Conservation (phyloP, 1,284 basidiomycete species). For the Inonotus hispidus region DNA sequence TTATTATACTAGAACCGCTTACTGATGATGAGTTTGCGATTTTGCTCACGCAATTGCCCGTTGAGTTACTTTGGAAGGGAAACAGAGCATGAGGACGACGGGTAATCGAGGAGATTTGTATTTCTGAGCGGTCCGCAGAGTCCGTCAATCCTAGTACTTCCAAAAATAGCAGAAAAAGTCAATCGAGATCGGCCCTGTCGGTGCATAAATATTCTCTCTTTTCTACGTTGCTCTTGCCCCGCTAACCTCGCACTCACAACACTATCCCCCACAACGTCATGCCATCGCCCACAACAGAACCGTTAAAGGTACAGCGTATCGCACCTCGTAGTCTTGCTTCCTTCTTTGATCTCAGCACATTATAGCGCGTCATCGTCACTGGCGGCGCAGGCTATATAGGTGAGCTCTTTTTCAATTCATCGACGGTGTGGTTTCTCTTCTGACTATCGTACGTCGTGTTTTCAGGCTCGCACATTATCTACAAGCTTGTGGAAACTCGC, state of each 20-base stretch:
- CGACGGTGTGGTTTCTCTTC: constrained; percentile 11
- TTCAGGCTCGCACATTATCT: constrained; percentile 86
- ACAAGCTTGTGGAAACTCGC: constrained; percentile 79
- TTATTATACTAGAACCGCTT: too few species aligned
- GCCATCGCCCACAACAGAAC: constrained; percentile 10
- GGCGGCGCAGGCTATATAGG: constrained; percentile 86
- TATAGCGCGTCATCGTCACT: constrained; percentile 71
- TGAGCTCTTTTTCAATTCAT: constrained; percentile 27
- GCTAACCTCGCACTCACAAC: too few species aligned
- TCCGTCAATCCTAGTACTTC: too few species aligned
- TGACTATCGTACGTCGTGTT: too few species aligned
- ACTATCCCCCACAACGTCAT: neutral
- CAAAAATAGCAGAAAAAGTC: neutral
- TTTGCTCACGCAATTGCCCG: too few species aligned
- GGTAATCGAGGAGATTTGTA: neutral
- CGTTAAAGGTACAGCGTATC: constrained; percentile 10
- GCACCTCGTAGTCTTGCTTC: neutral
- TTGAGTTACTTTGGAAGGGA: neutral
- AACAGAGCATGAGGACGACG: neutral
- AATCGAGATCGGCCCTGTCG: neutral
- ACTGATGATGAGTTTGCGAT: too few species aligned
- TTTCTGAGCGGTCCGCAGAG: neutral
- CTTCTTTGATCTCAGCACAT: neutral
- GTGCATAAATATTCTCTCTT: neutral
- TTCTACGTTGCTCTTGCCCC: neutral